phyloP scores from a whole-genome alignment of 139 green algal genomes.

The Medakamo hakoo region DNA sequence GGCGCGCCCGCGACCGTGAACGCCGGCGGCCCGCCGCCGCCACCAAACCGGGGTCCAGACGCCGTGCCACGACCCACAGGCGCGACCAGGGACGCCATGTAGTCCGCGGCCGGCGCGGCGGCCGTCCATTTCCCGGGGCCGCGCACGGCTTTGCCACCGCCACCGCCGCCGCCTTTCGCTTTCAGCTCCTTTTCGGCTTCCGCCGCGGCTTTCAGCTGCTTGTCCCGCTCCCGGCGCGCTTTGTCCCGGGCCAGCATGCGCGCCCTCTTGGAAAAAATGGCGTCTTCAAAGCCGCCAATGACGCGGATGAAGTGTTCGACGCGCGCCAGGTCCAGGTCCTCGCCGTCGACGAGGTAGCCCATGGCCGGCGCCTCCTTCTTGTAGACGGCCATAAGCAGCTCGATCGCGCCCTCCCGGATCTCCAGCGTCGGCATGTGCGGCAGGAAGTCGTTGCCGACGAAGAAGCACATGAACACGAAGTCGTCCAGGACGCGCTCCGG shows the following conservation, averaged over 20 bases:
- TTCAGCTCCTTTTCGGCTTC: too few relatives aligned
- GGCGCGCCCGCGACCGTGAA: too few relatives aligned
- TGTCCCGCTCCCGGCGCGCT: slow-evolving; percentile 18
- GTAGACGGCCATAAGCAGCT: slow-evolving; percentile 90
- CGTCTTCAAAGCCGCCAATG: slow-evolving; percentile 69
- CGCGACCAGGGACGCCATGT: slow-evolving; percentile 1
- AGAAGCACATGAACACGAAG: slow-evolving; percentile 99
- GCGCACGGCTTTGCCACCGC: neutral
- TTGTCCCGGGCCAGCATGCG: slow-evolving; percentile 45
- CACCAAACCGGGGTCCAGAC: too few relatives aligned
- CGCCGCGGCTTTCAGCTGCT: slow-evolving; percentile 3
- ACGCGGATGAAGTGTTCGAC: slow-evolving; percentile 84
- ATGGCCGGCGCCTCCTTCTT: slow-evolving; percentile 55
- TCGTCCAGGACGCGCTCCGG: slow-evolving; percentile 62
- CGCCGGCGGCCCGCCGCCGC: too few relatives aligned
- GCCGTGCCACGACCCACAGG: too few relatives aligned
- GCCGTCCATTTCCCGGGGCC: slow-evolving; percentile 12
- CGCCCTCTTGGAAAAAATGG: slow-evolving; percentile 87
- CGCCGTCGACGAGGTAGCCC: slow-evolving; percentile 68
- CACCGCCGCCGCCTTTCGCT: neutral
- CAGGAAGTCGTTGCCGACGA: slow-evolving; percentile 98
- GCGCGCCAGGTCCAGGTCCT: slow-evolving; percentile 51
- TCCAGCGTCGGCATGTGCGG: slow-evolving; percentile 98
- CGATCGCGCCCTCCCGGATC: slow-evolving; percentile 88
- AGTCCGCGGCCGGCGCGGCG: slow-evolving; percentile 6